phyloP scores from a whole-genome alignment of 192 early-diverging fungal genomes.

The Thamnidium elegans region DNA sequence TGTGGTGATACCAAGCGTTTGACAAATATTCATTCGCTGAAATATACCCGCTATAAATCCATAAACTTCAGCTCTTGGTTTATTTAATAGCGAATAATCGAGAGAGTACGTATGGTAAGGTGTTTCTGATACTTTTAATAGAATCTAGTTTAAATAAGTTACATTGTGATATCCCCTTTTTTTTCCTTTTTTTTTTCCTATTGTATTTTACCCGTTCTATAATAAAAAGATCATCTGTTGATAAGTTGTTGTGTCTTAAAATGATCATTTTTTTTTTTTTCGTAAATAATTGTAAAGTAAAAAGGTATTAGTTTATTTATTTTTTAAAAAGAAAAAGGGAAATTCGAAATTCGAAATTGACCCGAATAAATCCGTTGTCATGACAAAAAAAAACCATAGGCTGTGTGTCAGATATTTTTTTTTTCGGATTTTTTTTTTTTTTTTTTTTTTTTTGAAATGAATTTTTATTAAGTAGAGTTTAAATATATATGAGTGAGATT shows the following conservation, averaged over 20 bases:
- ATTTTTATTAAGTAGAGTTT: no score
- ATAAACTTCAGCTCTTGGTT: constrained; percentile 71
- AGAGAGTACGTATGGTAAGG: constrained; percentile 36
- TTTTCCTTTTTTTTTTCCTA: neutral
- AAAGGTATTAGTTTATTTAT: neutral
- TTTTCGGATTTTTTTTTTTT: neutral
- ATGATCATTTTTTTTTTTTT: constrained; percentile 39
- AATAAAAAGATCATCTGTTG: constrained; percentile 53
- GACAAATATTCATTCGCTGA: constrained; percentile 57
- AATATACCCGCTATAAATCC: constrained; percentile 84
- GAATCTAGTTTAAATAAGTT: constrained; percentile 29
- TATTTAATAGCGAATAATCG: constrained; percentile 60
- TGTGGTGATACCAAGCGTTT: constrained; percentile 53
- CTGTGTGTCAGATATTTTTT: neutral
- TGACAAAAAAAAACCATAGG: constrained; percentile 1
- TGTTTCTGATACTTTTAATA: constrained; percentile 46
- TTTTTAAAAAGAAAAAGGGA: neutral
- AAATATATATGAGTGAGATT: no score
- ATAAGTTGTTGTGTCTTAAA: constrained; percentile 46
- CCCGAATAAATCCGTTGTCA: constrained; percentile 9
- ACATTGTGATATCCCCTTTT: neutral
- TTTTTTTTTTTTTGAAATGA: no score
- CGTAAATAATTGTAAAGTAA: neutral
- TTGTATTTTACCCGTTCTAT: constrained; percentile 57
- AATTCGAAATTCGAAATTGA: neutral